phyloP scores from a whole-genome alignment of 768 basidiomycete species.

The Stropharia rugosoannulata region DNA sequence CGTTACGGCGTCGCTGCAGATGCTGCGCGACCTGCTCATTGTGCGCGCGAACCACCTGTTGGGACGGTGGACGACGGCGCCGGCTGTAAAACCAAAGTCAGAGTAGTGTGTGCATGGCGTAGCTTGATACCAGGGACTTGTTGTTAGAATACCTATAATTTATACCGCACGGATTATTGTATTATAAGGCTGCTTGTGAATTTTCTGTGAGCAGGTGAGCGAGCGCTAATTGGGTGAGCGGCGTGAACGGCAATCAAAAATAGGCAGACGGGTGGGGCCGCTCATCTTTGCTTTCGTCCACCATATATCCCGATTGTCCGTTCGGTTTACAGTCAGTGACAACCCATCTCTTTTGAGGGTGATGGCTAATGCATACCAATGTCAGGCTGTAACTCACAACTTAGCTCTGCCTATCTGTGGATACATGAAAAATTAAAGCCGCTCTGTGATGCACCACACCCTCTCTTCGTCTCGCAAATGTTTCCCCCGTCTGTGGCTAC shows the following conservation, averaged over 20 bases:
- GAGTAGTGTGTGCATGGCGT: constrained; percentile 12
- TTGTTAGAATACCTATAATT: background rate
- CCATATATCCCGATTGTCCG: too few relatives aligned
- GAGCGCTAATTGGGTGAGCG: too few relatives aligned
- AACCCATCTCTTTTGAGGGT: too few relatives aligned
- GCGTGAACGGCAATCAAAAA: too few relatives aligned
- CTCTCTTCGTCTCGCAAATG: background rate
- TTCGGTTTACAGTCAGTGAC: too few relatives aligned
- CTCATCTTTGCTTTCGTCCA: background rate
- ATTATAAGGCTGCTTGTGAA: background rate
- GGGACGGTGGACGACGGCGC: constrained; percentile 66
- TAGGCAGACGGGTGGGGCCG: background rate
- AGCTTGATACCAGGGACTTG: background rate
- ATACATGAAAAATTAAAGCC: background rate
- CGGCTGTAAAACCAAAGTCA: constrained; percentile 21
- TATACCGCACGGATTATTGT: background rate
- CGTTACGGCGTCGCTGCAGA: constrained; percentile 80
- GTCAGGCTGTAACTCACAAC: background rate
- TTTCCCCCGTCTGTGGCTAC: background rate
- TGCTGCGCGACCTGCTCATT: constrained; percentile 85
- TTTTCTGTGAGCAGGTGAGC: background rate
- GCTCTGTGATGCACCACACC: background rate
- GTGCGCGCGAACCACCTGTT: constrained; percentile 78
- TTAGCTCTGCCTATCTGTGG: background rate
- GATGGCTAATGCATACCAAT: too few relatives aligned